A percentile compares a stretch with the other conserved stretches of the same genome.
These are phyloP conservation scores for Cucumis variabilis DNA, from an alignment of 331 rosid species.

Conservation along the genomic window DNA sequence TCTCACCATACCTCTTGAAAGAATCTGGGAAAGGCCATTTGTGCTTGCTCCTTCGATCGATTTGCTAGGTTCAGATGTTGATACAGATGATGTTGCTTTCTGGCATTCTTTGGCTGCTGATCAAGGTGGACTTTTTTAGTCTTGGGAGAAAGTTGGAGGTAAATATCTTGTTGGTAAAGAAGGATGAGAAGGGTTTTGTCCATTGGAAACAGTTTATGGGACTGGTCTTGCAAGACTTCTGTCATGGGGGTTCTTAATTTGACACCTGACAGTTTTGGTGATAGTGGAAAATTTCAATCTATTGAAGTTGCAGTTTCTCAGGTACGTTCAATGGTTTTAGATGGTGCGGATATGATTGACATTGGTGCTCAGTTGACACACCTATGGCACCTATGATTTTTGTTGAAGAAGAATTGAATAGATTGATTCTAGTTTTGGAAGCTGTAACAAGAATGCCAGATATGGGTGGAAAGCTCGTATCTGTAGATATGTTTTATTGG, in stretches of 20 bases:
- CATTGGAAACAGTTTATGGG: constrained; percentile 60
- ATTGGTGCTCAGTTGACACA: constrained; percentile 87
- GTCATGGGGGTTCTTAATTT: constrained; percentile 89
- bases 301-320: constrained; percentile 73
- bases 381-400: constrained; percentile 74
- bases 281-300: constrained; percentile 79
- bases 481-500: constrained; percentile 83
- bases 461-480: constrained; percentile 71
- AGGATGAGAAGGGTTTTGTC: constrained; percentile 86
- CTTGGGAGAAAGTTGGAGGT: constrained; percentile 84
- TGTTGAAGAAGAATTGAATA: constrained; percentile 71
- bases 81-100: constrained; percentile 63
- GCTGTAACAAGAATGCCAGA: constrained; percentile 77
- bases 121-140: constrained; percentile 58
- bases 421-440: constrained; percentile 81
- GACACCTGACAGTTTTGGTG: constrained; percentile 95
- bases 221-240: constrained; percentile 74
- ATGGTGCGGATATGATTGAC: constrained; percentile 93
- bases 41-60: constrained; percentile 92
- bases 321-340: constrained; percentile 70
- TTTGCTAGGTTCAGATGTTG: constrained; percentile 70
- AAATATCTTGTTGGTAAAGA: constrained; percentile 79
- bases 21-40: constrained; percentile 96
- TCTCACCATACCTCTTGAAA: constrained; percentile 81
- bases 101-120: constrained; percentile 85